Conservation (phyloP, 1,284 basidiomycete species). For the Porogramme epimiltina region DNA sequence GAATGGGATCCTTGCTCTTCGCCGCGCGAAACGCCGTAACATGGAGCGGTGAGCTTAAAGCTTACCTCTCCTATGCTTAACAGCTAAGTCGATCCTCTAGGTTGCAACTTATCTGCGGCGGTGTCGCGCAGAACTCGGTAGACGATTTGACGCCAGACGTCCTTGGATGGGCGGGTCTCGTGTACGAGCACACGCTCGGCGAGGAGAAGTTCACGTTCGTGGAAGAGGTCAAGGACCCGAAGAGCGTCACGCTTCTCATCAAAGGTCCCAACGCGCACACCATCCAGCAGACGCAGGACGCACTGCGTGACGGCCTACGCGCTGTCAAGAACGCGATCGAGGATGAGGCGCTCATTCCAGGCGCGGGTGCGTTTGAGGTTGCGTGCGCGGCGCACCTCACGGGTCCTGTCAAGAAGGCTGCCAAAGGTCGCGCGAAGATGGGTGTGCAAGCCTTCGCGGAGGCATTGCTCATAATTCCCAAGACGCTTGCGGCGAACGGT, state of each 20-base stretch:
- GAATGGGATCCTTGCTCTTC: conserved; percentile 93
- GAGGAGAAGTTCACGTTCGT: conserved; percentile 99
- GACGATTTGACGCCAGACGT: conserved; percentile 93
- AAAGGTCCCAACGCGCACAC: conserved; percentile 99
- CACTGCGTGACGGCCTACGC: conserved; percentile 93
- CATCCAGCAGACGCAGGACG: conserved; percentile 96
- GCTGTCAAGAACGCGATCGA: conserved; percentile 98
- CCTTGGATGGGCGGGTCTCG: conserved; percentile 96
- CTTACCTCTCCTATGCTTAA: background rate
- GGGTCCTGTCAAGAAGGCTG: conserved; percentile 80
- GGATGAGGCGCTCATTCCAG: conserved; percentile 87
- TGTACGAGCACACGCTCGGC: conserved; percentile 98
- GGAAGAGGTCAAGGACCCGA: conserved; percentile 96
- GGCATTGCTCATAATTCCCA: conserved; percentile 92
- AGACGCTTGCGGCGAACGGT: conserved; percentile 95
- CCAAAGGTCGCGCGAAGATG: conserved; percentile 97
- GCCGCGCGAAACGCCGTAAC: conserved; percentile 95
- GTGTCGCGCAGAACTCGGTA: conserved; percentile 96
- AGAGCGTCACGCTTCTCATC: conserved; percentile 95
- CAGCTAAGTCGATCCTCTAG: conserved; percentile 41
- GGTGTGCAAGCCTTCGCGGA: conserved; percentile 98
- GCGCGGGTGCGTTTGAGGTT: conserved; percentile 97
- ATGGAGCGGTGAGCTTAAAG: conserved; percentile 80
- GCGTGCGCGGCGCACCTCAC: conserved; percentile 87
- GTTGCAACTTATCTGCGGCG: conserved; percentile 92